Evolutionary conservation across 2,329 filamentous ascomycete species (phyloP).

Genomic region (Alternaria solani): DNA sequence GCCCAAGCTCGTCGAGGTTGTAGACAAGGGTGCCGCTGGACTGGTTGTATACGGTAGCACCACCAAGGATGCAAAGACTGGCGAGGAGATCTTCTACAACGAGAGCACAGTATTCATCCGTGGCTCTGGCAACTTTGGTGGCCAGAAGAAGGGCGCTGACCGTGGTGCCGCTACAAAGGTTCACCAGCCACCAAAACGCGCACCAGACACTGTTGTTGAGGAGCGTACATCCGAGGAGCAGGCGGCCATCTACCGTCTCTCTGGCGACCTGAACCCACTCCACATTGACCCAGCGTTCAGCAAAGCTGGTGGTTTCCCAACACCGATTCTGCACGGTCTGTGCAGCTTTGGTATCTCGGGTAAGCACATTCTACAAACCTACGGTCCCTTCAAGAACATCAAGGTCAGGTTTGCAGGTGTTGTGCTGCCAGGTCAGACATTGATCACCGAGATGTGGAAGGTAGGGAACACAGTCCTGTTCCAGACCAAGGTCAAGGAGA

Average conservation of each 20-base stretch:
- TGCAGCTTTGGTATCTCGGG: constrained; percentile 92
- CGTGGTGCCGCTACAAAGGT: constrained; percentile 81
- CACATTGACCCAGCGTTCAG: constrained; percentile 95
- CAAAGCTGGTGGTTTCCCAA: constrained; percentile 94
- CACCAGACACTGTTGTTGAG: constrained; percentile 83
- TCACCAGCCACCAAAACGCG: constrained; percentile 79
- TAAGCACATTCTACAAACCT: constrained; percentile 87
- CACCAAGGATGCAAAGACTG: constrained; percentile 83
- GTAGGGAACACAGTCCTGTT: constrained; percentile 81
- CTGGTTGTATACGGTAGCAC: constrained; percentile 81
- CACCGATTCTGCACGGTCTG: constrained; percentile 94
- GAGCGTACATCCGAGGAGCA: constrained; percentile 88
- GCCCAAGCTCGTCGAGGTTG: constrained; percentile 86
- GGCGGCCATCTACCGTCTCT: constrained; percentile 90
- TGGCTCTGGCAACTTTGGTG: constrained; percentile 89
- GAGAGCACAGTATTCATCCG: constrained; percentile 93
- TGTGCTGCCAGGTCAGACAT: constrained; percentile 85
- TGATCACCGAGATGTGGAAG: constrained; percentile 95
- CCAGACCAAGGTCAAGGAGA: constrained; percentile 90
- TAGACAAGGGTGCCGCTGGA: constrained; percentile 93
- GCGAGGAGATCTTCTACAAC: constrained; percentile 96
- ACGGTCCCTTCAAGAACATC: constrained; percentile 85
- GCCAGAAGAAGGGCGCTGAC: constrained; percentile 77
- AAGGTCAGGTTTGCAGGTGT: constrained; percentile 91
- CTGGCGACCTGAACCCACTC: constrained; percentile 93